Evolutionary conservation across 768 basidiomycete species (phyloP).

Genomic region (Suillus bovinus): DNA sequence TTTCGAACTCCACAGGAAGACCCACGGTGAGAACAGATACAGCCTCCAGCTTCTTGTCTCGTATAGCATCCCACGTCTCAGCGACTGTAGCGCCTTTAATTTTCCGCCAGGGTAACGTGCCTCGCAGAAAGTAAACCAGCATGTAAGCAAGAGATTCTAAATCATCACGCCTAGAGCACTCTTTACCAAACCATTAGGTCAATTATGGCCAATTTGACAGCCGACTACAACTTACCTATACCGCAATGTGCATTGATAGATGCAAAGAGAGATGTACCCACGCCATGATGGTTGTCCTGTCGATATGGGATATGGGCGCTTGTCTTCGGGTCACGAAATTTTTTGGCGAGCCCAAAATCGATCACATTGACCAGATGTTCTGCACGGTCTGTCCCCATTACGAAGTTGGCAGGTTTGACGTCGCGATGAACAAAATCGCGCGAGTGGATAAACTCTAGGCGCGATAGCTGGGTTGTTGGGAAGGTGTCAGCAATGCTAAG

Average conservation of each 20-base stretch:
- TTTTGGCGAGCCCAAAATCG: conserved; percentile 84
- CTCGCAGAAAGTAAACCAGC: conserved; percentile 80
- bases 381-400: conserved; percentile 84
- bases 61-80: conserved; percentile 76
- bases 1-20: conserved; percentile 79
- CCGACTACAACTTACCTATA: conserved; percentile 47
- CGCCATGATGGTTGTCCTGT: conserved; percentile 74
- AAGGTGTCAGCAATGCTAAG: conserved; percentile 18
- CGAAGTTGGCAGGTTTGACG: conserved; percentile 98
- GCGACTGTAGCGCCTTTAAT: conserved; percentile 64
- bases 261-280: conserved; percentile 77
- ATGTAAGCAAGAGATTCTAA: conserved; percentile 81
- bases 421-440: conserved; percentile 95
- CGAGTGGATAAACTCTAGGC: conserved; percentile 95
- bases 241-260: conserved; percentile 76
- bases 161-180: conserved; percentile 77
- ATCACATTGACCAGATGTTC: conserved; percentile 85
- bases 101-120: conserved; percentile 78
- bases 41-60: conserved; percentile 67
- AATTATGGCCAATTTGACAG: not conserved
- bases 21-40: conserved; percentile 71
- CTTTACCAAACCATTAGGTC: conserved; percentile 33
- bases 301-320: conserved; percentile 70
- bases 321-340: conserved; percentile 67
- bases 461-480: conserved; percentile 67